Conservation (phyloP, 2,329 filamentous ascomycete species). For the Scleromitrula shiraiana region DNA sequence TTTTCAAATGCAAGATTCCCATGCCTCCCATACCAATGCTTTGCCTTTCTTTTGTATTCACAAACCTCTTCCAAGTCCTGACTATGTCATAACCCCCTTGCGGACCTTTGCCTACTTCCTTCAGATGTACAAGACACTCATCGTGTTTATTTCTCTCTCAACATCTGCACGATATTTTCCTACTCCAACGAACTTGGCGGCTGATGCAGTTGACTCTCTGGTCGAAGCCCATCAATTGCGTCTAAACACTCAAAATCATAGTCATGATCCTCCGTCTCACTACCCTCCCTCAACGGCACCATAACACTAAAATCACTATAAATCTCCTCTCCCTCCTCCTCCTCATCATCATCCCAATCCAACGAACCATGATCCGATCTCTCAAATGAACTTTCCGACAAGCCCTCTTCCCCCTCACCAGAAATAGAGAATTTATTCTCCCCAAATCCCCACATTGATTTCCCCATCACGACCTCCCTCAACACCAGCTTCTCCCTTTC, state of each 20-base stretch:
- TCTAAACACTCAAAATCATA: slow-evolving; percentile 29
- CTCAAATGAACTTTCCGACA: slow-evolving; percentile 28
- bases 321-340: slow-evolving; percentile 18
- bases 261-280: slow-evolving; percentile 14
- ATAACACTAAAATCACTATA: slow-evolving; percentile 31
- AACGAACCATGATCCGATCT: slow-evolving; percentile 30
- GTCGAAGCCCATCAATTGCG: slow-evolving; percentile 27
- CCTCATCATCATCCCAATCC: slow-evolving; percentile 28
- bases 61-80: slow-evolving; percentile 2
- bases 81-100: not conserved
- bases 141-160: slow-evolving; percentile 24
- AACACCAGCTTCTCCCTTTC: slow-evolving; percentile 17
- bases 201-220: slow-evolving; percentile 23
- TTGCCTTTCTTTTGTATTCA: not conserved
- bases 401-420: too few species aligned
- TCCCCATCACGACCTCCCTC: slow-evolving; percentile 19
- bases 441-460: slow-evolving; percentile 20
- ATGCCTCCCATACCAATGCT: not conserved
- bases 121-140: slow-evolving; percentile 17
- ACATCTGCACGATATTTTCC: slow-evolving; percentile 25
- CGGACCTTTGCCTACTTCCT: not conserved
- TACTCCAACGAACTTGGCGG: slow-evolving; percentile 22
- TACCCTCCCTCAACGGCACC: slow-evolving; percentile 19
- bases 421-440: slow-evolving; percentile 24
- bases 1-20: not conserved